These are phyloP conservation scores for Mycena sanguinolenta DNA, from an alignment of 768 basidiomycete species.

Conservation along the genomic window DNA sequence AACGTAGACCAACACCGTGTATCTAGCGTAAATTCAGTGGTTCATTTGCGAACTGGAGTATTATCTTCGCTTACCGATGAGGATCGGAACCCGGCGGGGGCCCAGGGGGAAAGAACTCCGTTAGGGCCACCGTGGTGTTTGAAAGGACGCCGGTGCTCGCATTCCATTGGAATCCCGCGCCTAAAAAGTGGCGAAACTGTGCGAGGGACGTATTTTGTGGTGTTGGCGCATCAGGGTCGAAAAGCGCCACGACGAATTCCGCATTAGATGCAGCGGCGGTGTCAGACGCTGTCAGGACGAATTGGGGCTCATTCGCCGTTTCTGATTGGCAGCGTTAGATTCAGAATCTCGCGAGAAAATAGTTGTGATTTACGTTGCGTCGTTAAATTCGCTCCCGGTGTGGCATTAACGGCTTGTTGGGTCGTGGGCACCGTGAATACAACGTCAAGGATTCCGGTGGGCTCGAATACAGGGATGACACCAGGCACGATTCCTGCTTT, in stretches of 20 bases:
- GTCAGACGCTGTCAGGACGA: slow-evolving; percentile 43
- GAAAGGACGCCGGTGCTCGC: slow-evolving; percentile 45
- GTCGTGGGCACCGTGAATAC: slow-evolving; percentile 52
- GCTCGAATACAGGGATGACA: slow-evolving; percentile 54
- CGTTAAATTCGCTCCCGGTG: slow-evolving; percentile 52
- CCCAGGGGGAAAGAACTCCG: slow-evolving; percentile 54
- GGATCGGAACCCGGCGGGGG: slow-evolving; percentile 58
- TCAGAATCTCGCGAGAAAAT: background rate
- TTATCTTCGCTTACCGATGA: slow-evolving; percentile 53
- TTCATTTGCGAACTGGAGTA: background rate
- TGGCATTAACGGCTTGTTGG: slow-evolving; percentile 46
- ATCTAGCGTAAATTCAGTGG: slow-evolving; percentile 30
- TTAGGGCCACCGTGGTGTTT: slow-evolving; percentile 55
- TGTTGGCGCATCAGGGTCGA: slow-evolving; percentile 61
- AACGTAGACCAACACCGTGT: slow-evolving; percentile 41
- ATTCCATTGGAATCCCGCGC: slow-evolving; percentile 51
- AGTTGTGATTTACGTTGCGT: slow-evolving; percentile 48
- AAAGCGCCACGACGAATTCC: slow-evolving; percentile 54
- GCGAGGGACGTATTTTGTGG: slow-evolving; percentile 52
- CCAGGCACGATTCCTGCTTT: slow-evolving; percentile 56
- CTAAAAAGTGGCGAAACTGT: slow-evolving; percentile 58
- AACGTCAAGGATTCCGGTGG: slow-evolving; percentile 51
- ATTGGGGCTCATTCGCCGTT: slow-evolving; percentile 50
- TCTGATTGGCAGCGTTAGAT: slow-evolving; percentile 38
- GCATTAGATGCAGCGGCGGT: slow-evolving; percentile 40